Evolutionary conservation across 148 eudicot genomes (phyloP).

Genomic region (Silene conica): DNA sequence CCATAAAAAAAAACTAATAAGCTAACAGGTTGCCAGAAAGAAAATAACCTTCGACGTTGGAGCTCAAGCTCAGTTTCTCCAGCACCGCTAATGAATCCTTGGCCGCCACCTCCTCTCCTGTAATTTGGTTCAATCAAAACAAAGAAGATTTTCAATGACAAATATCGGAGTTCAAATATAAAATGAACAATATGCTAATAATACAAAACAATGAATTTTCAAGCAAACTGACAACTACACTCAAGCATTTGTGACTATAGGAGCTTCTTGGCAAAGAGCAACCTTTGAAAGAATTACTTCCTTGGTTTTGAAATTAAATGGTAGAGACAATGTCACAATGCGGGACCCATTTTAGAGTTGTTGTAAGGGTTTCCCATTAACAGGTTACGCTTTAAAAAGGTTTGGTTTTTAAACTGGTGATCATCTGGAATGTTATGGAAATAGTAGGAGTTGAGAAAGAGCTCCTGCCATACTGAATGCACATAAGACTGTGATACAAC

Average conservation of each 20-base stretch:
- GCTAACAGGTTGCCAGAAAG: background rate
- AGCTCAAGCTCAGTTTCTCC: conserved; percentile 99
- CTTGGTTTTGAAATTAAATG: no score
- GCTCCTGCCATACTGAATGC: no score
- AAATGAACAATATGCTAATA: background rate
- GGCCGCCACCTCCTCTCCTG: conserved; percentile 99
- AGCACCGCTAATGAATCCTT: conserved; percentile 95
- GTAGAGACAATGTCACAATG: no score
- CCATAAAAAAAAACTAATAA: background rate
- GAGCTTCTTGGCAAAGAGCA: no score
- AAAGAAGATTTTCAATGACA: conserved; percentile 10
- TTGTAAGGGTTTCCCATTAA: no score
- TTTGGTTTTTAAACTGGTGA: no score
- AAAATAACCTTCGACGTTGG: conserved; percentile 85
- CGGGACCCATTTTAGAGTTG: no score
- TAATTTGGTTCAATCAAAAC: conserved; percentile 19
- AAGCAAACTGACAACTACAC: conserved; percentile 1
- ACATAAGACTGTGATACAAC: no score
- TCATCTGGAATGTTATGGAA: no score
- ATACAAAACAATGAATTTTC: background rate
- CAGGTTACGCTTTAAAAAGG: no score
- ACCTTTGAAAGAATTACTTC: no score
- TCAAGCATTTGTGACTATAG: background rate
- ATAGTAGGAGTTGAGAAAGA: no score
- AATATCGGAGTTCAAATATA: background rate